These are phyloP conservation scores for Sinapis alba DNA, from an alignment of 441 rosid species.

Conservation along the genomic window DNA sequence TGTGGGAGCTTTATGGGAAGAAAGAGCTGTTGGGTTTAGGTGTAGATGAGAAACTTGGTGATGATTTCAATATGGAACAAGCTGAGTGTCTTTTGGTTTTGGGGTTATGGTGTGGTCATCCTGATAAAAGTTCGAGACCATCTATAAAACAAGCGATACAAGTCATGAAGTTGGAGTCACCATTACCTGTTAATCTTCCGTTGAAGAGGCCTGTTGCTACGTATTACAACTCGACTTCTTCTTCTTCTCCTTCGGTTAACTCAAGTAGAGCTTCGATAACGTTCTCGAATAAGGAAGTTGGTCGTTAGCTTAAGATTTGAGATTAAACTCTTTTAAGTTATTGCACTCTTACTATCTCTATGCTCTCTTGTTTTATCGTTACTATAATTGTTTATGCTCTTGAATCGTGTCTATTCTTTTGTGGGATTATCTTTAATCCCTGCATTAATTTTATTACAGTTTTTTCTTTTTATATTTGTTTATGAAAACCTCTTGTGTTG, in stretches of 20 bases:
- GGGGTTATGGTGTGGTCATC: conserved; percentile 84
- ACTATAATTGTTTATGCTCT: background rate
- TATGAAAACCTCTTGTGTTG: conserved; percentile 1
- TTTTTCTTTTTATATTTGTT: background rate
- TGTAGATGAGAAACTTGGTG: conserved; percentile 43
- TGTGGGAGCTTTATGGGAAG: conserved; percentile 69
- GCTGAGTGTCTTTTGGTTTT: conserved; percentile 54
- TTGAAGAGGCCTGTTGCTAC: conserved; percentile 47
- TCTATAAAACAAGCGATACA: conserved; percentile 61
- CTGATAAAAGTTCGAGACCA: conserved; percentile 61
- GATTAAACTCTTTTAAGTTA: background rate
- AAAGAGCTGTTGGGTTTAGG: conserved; percentile 46
- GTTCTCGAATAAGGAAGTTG: conserved; percentile 14
- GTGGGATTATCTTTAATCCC: background rate
- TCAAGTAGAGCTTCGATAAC: conserved; percentile 20
- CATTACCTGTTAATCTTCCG: conserved; percentile 47
- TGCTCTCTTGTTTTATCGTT: background rate
- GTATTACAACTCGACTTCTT: conserved; percentile 36
- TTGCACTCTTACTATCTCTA: background rate
- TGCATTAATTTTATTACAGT: background rate
- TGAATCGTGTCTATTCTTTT: background rate
- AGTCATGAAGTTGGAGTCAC: conserved; percentile 56
- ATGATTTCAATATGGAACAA: conserved; percentile 50
- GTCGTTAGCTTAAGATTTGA: conserved; percentile 21
- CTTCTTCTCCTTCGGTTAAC: conserved; percentile 12